These are phyloP conservation scores for Trypanosoma lewisi DNA, from an alignment of 208 protist genomes.

Conservation along the genomic window DNA sequence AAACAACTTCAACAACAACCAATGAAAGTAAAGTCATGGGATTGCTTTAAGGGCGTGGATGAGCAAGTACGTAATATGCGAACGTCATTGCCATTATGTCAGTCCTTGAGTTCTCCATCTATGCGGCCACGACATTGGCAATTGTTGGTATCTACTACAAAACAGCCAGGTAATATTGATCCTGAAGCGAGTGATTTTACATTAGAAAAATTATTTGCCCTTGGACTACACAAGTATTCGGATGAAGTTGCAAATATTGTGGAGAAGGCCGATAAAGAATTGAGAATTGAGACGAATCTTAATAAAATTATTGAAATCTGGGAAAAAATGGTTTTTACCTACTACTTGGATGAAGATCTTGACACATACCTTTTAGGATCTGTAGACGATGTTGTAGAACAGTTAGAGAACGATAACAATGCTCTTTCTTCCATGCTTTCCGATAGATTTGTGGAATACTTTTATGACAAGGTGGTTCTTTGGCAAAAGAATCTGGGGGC, in stretches of 20 bases:
- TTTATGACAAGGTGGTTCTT: conserved; percentile 92
- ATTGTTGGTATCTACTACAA: conserved; percentile 92
- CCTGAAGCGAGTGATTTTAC: conserved; percentile 90
- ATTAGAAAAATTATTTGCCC: conserved; percentile 94
- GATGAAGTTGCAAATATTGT: conserved; percentile 97
- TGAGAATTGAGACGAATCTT: conserved; percentile 96
- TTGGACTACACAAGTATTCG: conserved; percentile 96
- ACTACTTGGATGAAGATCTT: conserved; percentile 79
- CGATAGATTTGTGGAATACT: conserved; percentile 96
- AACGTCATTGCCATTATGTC: conserved; percentile 91
- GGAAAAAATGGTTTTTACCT: conserved; percentile 92
- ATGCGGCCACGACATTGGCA: conserved; percentile 97
- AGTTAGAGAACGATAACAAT: conserved; percentile 95
- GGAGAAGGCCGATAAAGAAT: conserved; percentile 96
- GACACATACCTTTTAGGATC: conserved; percentile 89
- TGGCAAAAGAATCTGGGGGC: conserved; percentile 96
- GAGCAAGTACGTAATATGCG: conserved; percentile 94
- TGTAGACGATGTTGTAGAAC: conserved; percentile 94
- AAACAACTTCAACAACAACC: conserved; percentile 92
- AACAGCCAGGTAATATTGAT: conserved; percentile 87
- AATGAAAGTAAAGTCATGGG: conserved; percentile 94
- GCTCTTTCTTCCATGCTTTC: conserved; percentile 95
- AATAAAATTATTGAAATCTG: conserved; percentile 95
- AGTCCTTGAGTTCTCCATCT: conserved; percentile 91
- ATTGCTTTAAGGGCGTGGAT: conserved; percentile 92